A percentile compares a stretch with the other conserved stretches of the same genome.
Conservation (phyloP, 495 filamentous ascomycete genomes). For the Penicillium riverlandense region DNA sequence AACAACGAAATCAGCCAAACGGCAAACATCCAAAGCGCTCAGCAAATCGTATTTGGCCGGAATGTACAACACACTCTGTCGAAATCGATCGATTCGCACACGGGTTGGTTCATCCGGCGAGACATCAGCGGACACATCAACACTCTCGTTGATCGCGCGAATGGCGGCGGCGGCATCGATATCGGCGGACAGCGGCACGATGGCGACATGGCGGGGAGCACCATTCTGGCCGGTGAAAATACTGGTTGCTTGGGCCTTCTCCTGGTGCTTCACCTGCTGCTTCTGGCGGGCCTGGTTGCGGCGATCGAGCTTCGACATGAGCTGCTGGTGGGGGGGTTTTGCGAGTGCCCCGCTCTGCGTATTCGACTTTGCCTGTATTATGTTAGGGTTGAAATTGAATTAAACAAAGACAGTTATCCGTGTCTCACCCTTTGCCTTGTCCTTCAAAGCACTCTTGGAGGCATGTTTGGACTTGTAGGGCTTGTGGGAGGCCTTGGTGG, state of each 20-base stretch:
- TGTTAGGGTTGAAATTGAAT: constrained; percentile 2
- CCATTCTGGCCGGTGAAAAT: constrained; percentile 80
- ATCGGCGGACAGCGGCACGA: constrained; percentile 74
- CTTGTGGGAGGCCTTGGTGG: constrained; percentile 80
- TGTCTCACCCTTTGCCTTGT: constrained; percentile 67
- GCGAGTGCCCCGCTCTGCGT: constrained; percentile 51
- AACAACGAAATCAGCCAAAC: constrained; percentile 82
- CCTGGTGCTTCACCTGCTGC: constrained; percentile 70
- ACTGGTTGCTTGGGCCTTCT: constrained; percentile 64
- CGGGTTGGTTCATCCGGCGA: constrained; percentile 49
- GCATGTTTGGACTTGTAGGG: constrained; percentile 85
- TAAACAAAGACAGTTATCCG: too few species aligned
- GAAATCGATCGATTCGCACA: constrained; percentile 78
- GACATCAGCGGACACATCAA: constrained; percentile 68
- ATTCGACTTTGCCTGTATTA: constrained; percentile 53
- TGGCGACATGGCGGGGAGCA: constrained; percentile 84
- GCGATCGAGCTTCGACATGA: constrained; percentile 94
- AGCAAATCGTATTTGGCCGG: constrained; percentile 63
- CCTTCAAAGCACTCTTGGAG: constrained; percentile 77
- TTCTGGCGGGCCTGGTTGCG: constrained; percentile 88
- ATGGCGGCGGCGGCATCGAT: constrained; percentile 61
- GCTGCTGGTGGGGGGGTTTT: constrained; percentile 91
- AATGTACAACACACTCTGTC: constrained; percentile 84
- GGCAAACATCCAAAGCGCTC: constrained; percentile 73
- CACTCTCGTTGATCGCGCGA: constrained; percentile 60